Conservation (phyloP, 352 stramenopile species). For the Globisporangium lucens region DNA sequence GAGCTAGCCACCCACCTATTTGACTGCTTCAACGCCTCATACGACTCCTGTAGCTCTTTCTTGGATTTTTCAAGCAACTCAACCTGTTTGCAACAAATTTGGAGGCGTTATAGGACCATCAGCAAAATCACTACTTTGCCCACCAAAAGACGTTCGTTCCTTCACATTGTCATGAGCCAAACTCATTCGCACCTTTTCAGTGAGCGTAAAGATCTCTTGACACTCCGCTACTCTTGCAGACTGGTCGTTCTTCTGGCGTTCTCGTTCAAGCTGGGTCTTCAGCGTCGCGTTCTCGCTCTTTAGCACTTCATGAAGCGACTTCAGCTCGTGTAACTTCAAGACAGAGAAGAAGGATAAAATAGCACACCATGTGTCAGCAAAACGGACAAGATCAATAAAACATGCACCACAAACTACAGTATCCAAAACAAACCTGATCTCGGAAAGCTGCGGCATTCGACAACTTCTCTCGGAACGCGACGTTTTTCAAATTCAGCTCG, state of each 20-base stretch:
- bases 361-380: not conserved
- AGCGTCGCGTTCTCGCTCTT: constrained; percentile 49
- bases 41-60: constrained; percentile 29
- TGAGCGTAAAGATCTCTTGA: constrained; percentile 32
- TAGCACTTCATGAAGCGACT: constrained; percentile 42
- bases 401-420: too few species aligned
- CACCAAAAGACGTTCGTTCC: not conserved
- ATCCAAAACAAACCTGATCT: constrained; percentile 53
- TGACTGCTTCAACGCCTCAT: constrained; percentile 32
- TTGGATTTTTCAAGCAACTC: constrained; percentile 39
- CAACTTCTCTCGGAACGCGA: constrained; percentile 67
- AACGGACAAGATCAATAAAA: constrained; percentile 5
- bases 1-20: constrained; percentile 23
- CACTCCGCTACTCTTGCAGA: constrained; percentile 27
- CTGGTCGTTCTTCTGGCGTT: constrained; percentile 31
- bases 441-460: constrained; percentile 50
- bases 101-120: not conserved
- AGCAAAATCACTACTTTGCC: not conserved
- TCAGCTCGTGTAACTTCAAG: constrained; percentile 56
- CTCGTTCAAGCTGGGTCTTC: constrained; percentile 44
- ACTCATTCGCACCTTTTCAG: constrained; percentile 30
- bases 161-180: not conserved
- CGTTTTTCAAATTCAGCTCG: constrained; percentile 76
- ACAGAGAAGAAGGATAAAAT: not conserved
- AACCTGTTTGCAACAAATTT: constrained; percentile 19